These are phyloP conservation scores for Xylaria sp. DNA, from an alignment of 495 filamentous ascomycete species.

Conservation along the genomic window DNA sequence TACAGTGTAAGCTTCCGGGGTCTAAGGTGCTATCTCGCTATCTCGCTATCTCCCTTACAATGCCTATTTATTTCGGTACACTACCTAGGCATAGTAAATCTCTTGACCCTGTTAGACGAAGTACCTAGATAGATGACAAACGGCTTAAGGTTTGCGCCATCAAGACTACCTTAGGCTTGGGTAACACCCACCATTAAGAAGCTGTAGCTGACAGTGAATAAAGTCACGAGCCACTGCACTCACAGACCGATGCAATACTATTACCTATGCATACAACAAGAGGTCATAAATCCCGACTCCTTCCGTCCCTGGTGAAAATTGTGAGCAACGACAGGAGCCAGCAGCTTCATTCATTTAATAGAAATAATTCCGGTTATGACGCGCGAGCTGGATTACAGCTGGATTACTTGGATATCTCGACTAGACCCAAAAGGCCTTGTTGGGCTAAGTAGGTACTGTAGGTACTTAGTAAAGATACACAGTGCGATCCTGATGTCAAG, in stretches of 20 bases:
- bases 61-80: too few species aligned
- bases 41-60: background rate
- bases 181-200: background rate
- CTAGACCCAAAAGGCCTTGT: background rate
- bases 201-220: background rate
- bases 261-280: too few species aligned
- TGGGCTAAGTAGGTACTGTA: background rate
- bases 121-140: background rate
- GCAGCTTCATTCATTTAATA: background rate
- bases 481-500: conserved; percentile 11
- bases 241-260: background rate
- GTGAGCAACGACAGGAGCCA: background rate
- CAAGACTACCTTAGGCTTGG: background rate
- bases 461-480: background rate
- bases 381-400: background rate
- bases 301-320: background rate
- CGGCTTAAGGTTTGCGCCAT: background rate
- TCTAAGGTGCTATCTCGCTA: background rate
- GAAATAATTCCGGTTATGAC: background rate
- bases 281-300: background rate
- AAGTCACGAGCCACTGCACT: background rate
- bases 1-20: background rate
- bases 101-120: background rate
- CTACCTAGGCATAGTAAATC: background rate
- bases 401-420: background rate